Evolutionary conservation across 2,329 filamentous ascomycete species (phyloP).

Genomic region (Alternaria gaisen): DNA sequence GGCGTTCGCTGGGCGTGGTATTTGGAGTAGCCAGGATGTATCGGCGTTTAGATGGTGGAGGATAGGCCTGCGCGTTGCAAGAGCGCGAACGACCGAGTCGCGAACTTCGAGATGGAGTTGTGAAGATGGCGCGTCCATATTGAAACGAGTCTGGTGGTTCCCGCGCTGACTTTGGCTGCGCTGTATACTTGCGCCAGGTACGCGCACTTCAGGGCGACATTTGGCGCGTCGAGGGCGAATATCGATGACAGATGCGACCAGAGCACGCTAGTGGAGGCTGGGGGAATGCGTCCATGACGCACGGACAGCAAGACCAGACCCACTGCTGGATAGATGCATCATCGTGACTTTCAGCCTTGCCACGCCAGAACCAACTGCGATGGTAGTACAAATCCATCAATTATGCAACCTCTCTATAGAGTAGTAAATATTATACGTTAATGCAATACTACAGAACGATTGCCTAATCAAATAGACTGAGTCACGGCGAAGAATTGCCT

Average conservation of each 20-base stretch:
- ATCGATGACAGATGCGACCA: conserved; percentile 7
- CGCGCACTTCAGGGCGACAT: conserved; percentile 32
- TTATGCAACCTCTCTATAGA: background rate
- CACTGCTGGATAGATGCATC: background rate
- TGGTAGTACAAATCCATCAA: background rate
- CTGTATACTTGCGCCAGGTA: background rate
- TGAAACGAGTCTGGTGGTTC: background rate
- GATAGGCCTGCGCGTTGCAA: conserved; percentile 59
- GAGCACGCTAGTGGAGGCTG: conserved; percentile 26
- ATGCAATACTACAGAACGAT: background rate
- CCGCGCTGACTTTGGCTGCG: conserved; percentile 5
- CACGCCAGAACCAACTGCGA: background rate
- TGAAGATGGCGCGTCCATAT: conserved; percentile 46
- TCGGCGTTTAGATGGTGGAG: conserved; percentile 73
- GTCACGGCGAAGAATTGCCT: background rate
- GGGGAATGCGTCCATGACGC: conserved; percentile 21
- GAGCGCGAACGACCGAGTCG: conserved; percentile 50
- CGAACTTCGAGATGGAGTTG: conserved; percentile 57
- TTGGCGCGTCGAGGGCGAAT: conserved; percentile 11
- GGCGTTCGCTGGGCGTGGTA: conserved; percentile 62
- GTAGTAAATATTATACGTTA: background rate
- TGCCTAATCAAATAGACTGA: too few species aligned
- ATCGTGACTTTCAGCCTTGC: background rate
- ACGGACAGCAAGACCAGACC: conserved; percentile 15
- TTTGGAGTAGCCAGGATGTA: conserved; percentile 72